Percentiles rank a stretch among this genome's conserved stretches.
phyloP scores from a whole-genome alignment of 179 eudicot species.

The Dionaea muscipula region DNA sequence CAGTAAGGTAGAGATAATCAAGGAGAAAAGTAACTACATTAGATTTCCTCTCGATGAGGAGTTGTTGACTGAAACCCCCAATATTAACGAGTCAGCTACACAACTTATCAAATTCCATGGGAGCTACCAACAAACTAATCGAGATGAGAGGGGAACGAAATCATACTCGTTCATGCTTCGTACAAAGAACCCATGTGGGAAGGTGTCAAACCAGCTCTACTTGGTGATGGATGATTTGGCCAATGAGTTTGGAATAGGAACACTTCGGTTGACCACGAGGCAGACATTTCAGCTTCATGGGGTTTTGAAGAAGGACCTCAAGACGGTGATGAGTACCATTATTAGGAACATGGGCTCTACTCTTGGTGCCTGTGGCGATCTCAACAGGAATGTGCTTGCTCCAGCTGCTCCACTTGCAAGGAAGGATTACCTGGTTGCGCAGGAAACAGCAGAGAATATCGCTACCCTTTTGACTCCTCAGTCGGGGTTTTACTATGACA shows the following conservation, averaged over 20 bases:
- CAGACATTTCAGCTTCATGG: conserved; percentile 99
- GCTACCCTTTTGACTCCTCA: conserved; percentile 91
- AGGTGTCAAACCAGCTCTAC: conserved; percentile 75
- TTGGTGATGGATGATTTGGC: conserved; percentile 96
- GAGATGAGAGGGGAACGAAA: conserved; percentile 66
- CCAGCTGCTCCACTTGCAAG: conserved; percentile 80
- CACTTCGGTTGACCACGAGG: conserved; percentile 85
- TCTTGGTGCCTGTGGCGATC: conserved; percentile 98
- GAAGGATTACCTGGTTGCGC: conserved; percentile 86
- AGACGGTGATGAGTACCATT: conserved; percentile 86
- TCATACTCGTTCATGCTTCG: conserved; percentile 98
- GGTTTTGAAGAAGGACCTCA: conserved; percentile 74
- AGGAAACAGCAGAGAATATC: conserved; percentile 82
- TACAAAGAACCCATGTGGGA: conserved; percentile 91
- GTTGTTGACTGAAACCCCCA: conserved; percentile 65
- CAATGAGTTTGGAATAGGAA: conserved; percentile 89
- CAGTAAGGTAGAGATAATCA: conserved; percentile 90
- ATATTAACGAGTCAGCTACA: conserved; percentile 77
- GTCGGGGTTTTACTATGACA: conserved; percentile 94
- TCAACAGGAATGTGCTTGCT: conserved; percentile 92
- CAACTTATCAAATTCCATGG: conserved; percentile 97
- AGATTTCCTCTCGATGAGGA: conserved; percentile 95
- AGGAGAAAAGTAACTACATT: conserved; percentile 86
- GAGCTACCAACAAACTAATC: conserved; percentile 71
- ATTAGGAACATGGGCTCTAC: conserved; percentile 90